Percentiles rank a stretch among this genome's conserved stretches.
phyloP scores from a whole-genome alignment of 208 protist genomes.

The Phytomonas francai region DNA sequence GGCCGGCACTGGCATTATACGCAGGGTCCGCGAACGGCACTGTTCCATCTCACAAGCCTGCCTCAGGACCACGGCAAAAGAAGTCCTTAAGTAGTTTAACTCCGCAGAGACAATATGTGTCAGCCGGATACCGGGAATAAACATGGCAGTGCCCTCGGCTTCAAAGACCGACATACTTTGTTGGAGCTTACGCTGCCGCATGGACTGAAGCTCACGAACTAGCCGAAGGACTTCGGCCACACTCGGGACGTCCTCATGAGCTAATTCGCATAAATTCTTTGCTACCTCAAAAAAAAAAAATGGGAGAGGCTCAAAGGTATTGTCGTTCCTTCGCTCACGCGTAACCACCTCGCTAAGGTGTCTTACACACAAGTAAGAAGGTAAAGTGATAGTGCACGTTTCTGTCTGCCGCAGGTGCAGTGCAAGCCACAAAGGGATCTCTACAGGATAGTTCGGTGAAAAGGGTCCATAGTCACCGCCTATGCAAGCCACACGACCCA shows the following conservation, averaged over 20 bases:
- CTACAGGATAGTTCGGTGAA: conserved; percentile 60
- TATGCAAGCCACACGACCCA: conserved; percentile 58
- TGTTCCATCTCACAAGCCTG: conserved; percentile 65
- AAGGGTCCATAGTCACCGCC: conserved; percentile 74
- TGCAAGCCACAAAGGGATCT: conserved; percentile 81
- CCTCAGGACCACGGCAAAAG: conserved; percentile 65
- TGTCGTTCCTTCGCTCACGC: conserved; percentile 52
- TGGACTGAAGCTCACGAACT: conserved; percentile 58
- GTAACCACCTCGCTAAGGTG: conserved; percentile 49
- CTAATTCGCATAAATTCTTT: conserved; percentile 27
- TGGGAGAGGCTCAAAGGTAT: conserved; percentile 66
- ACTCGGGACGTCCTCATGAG: conserved; percentile 43
- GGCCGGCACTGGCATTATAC: neutral
- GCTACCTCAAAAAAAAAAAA: conserved; percentile 88
- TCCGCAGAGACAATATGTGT: conserved; percentile 80
- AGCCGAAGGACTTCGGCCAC: conserved; percentile 67
- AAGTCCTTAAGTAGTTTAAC: conserved; percentile 64
- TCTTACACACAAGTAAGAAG: conserved; percentile 44
- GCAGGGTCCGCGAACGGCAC: conserved; percentile 11
- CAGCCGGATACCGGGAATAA: conserved; percentile 80
- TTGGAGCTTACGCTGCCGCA: conserved; percentile 72
- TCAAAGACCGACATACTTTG: conserved; percentile 79
- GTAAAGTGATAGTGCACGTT: conserved; percentile 61
- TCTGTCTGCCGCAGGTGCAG: conserved; percentile 77
- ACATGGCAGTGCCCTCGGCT: conserved; percentile 57